Evolutionary conservation across 352 stramenopile species (phyloP).

Genomic region (Globisporangium recalcitrans): DNA sequence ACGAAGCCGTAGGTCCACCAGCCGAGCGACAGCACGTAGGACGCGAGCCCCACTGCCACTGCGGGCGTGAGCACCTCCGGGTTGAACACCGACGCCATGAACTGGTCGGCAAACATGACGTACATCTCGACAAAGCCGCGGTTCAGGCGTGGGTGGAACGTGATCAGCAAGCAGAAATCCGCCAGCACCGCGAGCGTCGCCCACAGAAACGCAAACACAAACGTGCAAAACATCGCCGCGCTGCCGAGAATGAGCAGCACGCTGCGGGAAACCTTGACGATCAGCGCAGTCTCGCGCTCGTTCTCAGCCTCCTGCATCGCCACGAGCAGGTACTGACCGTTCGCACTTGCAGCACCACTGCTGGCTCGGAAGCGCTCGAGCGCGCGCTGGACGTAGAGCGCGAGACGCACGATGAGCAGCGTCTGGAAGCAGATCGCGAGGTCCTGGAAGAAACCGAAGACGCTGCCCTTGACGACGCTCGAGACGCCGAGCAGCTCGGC

Average conservation of each 20-base stretch:
- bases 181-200: conserved; percentile 52
- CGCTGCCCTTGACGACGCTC: conserved; percentile 40
- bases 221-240: not conserved
- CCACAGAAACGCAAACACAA: conserved; percentile 32
- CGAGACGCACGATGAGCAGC: conserved; percentile 11
- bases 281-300: conserved; percentile 9
- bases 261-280: not conserved
- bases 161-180: conserved; percentile 64
- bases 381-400: not conserved
- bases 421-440: conserved; percentile 57
- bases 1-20: conserved; percentile 47
- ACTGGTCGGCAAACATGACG: conserved; percentile 53
- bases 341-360: conserved; percentile 20
- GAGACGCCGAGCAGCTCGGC: conserved; percentile 39
- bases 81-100: conserved; percentile 48
- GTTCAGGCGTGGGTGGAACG: conserved; percentile 57
- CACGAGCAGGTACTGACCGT: conserved; percentile 31
- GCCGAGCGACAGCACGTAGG: conserved; percentile 36
- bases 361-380: conserved; percentile 19
- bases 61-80: conserved; percentile 51
- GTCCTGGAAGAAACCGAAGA: conserved; percentile 49
- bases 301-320: not conserved
- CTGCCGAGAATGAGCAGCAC: conserved; percentile 10
- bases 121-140: conserved; percentile 62
- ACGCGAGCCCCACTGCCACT: conserved; percentile 35